Conservation (phyloP, 2,329 filamentous ascomycete genomes). For the Penicillium corylophilum region DNA sequence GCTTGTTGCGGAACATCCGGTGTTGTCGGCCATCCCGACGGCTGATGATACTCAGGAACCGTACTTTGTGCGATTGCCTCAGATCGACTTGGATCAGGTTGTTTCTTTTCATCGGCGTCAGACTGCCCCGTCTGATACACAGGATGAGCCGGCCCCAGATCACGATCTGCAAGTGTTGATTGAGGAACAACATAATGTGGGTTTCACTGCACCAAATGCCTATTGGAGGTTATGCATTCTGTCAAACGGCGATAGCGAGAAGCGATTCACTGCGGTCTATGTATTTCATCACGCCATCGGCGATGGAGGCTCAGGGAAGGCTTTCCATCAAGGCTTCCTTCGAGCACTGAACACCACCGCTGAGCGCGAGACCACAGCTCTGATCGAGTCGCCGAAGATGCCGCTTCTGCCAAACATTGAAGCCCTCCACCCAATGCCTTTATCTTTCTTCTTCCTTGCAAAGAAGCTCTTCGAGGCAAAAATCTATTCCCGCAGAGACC, state of each 20-base stretch:
- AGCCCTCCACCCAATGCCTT: constrained; percentile 38
- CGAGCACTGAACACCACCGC: constrained; percentile 31
- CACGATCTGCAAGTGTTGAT: constrained; percentile 44
- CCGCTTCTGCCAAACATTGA: constrained; percentile 45
- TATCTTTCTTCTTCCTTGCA: constrained; percentile 38
- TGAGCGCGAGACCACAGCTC: constrained; percentile 16
- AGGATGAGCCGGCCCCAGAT: constrained; percentile 30
- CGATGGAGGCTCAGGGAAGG: constrained; percentile 47
- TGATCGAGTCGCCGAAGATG: constrained; percentile 24
- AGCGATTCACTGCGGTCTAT: constrained; percentile 45
- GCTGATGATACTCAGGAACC: constrained; percentile 42
- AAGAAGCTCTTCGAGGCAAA: constrained; percentile 34
- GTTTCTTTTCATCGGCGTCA: constrained; percentile 37
- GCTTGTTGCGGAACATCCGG: constrained; percentile 43
- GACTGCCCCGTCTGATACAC: constrained; percentile 1
- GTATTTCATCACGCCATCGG: constrained; percentile 51
- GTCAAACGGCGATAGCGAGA: constrained; percentile 20
- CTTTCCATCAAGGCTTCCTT: constrained; percentile 47
- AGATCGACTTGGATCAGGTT: constrained; percentile 41
- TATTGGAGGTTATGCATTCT: constrained; percentile 49
- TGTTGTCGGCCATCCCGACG: constrained; percentile 45
- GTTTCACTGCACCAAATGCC: constrained; percentile 38
- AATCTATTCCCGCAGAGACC: constrained; percentile 29
- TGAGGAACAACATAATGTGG: constrained; percentile 41
- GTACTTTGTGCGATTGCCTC: constrained; percentile 47